These are phyloP conservation scores for Yueomyces sinensis DNA, from an alignment of 805 yeast species.

Conservation along the genomic window DNA sequence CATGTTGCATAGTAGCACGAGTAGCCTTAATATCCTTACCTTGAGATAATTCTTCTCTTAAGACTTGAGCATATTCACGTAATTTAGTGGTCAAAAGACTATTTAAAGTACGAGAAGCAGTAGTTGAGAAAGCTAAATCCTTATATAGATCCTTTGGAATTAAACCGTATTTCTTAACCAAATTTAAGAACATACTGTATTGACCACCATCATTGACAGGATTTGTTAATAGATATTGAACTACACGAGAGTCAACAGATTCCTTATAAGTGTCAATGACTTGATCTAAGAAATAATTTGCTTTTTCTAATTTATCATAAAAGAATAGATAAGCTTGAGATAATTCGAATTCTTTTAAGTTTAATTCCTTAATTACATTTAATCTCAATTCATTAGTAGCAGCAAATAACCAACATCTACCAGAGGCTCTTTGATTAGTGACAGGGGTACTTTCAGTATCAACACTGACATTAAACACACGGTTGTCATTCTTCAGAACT, in stretches of 20 bases:
- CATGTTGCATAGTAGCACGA: conserved; percentile 39
- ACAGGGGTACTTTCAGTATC: conserved; percentile 39
- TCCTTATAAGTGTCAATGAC: conserved; percentile 55
- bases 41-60: conserved; percentile 32
- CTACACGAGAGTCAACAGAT: conserved; percentile 55
- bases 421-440: conserved; percentile 62
- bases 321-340: conserved; percentile 73
- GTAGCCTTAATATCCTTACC: conserved; percentile 30
- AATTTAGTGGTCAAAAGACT: conserved; percentile 52
- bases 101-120: conserved; percentile 41
- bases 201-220: conserved; percentile 84
- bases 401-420: conserved; percentile 87
- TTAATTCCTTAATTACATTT: conserved; percentile 45
- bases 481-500: conserved; percentile 10
- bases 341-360: conserved; percentile 55
- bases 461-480: conserved; percentile 20
- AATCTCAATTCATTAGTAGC: conserved; percentile 62
- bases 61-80: conserved; percentile 62
- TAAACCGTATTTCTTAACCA: conserved; percentile 68
- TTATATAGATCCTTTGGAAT: conserved; percentile 67
- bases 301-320: conserved; percentile 77
- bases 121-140: conserved; percentile 46
- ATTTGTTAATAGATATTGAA: conserved; percentile 48
- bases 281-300: conserved; percentile 69
- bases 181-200: conserved; percentile 68